Evolutionary conservation across 163 green algal species (phyloP), one percentile per base, ranked within the genome.

Genomic region (Scenedesmus sp.): DNA sequence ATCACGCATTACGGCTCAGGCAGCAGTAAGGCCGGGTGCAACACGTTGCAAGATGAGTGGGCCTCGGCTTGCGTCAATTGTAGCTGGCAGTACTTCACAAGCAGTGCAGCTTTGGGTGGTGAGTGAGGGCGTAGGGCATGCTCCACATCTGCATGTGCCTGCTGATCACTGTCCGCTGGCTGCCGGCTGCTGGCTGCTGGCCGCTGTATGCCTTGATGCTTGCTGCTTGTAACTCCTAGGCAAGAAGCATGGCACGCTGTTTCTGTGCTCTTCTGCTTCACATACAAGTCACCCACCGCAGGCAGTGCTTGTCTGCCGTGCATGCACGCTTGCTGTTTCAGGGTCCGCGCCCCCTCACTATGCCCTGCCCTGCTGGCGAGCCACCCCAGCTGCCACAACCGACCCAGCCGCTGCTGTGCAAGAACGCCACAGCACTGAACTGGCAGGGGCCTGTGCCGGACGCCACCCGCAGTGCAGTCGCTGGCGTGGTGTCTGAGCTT

Each of bases 391-490:
- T 61, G 49, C 78, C 56, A 20, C 87, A 87, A n/a, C 87, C 78
- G 2, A 49, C 79, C 0, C 35, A 59, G 79, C 59, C 61, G 30
- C 79, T 91, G 79, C 78, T 91, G 30, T 49, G 79, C 80, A 81
- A 40, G 1, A 92, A 83, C 61, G 59, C 59, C 81, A 82, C 56
- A 44, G 44, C 59, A 24, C 61, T 92, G 43, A 92, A 92, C 44
- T 92, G 88, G 88, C n/a, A 88, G 3, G 65, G 59, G 1, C 88
- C 88, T 26, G 88, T 92, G 65, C 35, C 59, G 5, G 59, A 80
- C 13, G 44, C 43, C 40, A 92, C 81, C 7, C 42, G 88, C 37
- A 43, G 53, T n/a, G 79, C 88, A 43, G 59, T 84, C 5, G 88
- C 80, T 16, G 80, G 80, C 82, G 44, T 81, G 33, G 61, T 92